Percentiles rank a stretch among this genome's conserved stretches.
Conservation (phyloP, 2,329 filamentous ascomycete species). For the Fusarium ambrosium region DNA sequence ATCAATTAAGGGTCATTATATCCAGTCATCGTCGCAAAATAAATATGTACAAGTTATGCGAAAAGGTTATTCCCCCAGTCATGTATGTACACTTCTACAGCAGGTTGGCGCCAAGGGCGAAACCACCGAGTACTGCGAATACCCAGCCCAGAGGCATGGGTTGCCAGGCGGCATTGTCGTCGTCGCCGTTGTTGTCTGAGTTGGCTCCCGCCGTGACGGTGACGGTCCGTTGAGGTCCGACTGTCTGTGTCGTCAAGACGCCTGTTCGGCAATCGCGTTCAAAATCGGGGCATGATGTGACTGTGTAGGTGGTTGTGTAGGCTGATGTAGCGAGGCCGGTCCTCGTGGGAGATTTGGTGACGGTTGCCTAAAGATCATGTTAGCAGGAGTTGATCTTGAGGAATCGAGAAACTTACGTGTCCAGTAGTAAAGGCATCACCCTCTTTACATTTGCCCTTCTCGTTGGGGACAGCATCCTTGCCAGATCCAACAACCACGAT, state of each 20-base stretch:
- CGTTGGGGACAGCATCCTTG: slow-evolving; percentile 49
- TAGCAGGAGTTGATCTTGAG: neutral
- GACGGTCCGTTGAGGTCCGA: slow-evolving; percentile 32
- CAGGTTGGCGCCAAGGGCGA: slow-evolving; percentile 43
- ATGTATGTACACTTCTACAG: slow-evolving; percentile 26
- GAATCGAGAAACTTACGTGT: slow-evolving; percentile 5
- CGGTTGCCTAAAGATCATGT: slow-evolving; percentile 11
- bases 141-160: slow-evolving; percentile 32
- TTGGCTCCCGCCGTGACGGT: slow-evolving; percentile 39
- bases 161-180: slow-evolving; percentile 36
- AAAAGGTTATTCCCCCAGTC: neutral
- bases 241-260: slow-evolving; percentile 45
- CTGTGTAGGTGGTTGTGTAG: slow-evolving; percentile 47
- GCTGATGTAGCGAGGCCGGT: slow-evolving; percentile 29
- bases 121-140: slow-evolving; percentile 36
- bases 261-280: slow-evolving; percentile 44
- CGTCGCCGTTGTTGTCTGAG: slow-evolving; percentile 21
- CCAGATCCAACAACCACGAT: slow-evolving; percentile 55
- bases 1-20: slow-evolving; percentile 30
- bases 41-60: slow-evolving; percentile 32
- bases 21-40: slow-evolving; percentile 16
- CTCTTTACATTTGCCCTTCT: slow-evolving; percentile 54
- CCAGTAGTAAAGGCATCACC: slow-evolving; percentile 41
- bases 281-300: slow-evolving; percentile 46
- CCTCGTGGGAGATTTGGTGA: slow-evolving; percentile 13